Evolutionary conservation across 805 yeast species (phyloP), one percentile per base, ranked within the genome.

Genomic region (Candida patagonica): DNA sequence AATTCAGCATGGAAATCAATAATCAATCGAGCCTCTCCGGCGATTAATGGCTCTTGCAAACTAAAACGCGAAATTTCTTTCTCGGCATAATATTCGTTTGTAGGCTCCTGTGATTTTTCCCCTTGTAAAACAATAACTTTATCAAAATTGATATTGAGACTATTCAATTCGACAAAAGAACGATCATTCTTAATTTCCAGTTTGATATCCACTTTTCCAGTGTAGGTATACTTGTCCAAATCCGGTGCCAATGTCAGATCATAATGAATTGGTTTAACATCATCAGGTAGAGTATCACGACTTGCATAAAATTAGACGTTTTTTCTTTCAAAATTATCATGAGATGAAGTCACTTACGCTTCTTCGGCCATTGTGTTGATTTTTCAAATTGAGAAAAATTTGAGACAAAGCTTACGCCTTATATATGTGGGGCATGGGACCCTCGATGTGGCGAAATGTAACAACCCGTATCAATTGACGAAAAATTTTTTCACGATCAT

Each of bases 191-290:
- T 50, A 23, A 74, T 73, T 9, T 61, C 59, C 35, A 81, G 62
- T 17, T 68, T 61, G 40, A 81, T 56, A 31, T 45, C 56, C 23
- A 60, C 63, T 16, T 42, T 32, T 26, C 65, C 65, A 22, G 46
- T 42, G 45, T 45, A 60, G 36, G 53, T 50, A 47, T 67, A 69
- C 26, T 60, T 59, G 5, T 51, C 58, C 22, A 67, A 58, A 51
- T 78, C 72, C 26, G 94, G 86, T 51, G 77, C 79, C 40, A 77
- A 63, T 15, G 76, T 69, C 25, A 92, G 59, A 40, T 76, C 73
- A 57, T 92, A 89, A 60, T 82, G 83, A 26, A 64, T 50, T 26
- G 98, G 96, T 43, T 70, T 70, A 44, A 87, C 80, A 40, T 71
- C 65, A 36, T 66, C 65, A 51, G 84, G 94, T 44, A 77, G 73